Evolutionary conservation across 306 rosid species (phyloP).

Genomic region (Quercus rubra): DNA sequence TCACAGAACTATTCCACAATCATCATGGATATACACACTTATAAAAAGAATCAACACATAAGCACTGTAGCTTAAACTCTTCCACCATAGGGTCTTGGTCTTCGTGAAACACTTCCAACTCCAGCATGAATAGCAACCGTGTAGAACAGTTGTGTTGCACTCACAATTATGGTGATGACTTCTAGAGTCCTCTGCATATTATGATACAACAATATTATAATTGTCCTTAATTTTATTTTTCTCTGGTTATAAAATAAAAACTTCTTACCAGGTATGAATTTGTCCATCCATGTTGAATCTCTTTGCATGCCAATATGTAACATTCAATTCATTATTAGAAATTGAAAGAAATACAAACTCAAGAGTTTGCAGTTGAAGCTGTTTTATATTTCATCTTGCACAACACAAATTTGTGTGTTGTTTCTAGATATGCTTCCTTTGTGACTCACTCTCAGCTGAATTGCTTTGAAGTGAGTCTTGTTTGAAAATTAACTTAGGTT

Average conservation of each 20-base stretch:
- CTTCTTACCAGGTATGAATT: slow-evolving; percentile 62
- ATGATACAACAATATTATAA: neutral
- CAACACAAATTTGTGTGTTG: too few species aligned
- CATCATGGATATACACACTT: neutral
- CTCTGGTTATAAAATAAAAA: neutral
- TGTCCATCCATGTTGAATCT: slow-evolving; percentile 82
- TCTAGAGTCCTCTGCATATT: slow-evolving; percentile 66
- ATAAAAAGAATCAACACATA: neutral
- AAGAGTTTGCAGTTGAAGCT: too few species aligned
- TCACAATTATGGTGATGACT: slow-evolving; percentile 59
- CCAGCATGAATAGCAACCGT: slow-evolving; percentile 59
- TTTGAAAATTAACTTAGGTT: too few species aligned
- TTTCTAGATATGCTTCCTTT: too few species aligned
- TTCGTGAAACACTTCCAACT: slow-evolving; percentile 28
- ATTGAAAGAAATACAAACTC: too few species aligned
- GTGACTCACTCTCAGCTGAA: too few species aligned
- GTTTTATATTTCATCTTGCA: too few species aligned
- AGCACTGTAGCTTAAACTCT: slow-evolving; percentile 27
- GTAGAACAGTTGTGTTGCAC: slow-evolving; percentile 69
- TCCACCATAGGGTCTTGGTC: neutral
- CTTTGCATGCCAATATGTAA: slow-evolving; percentile 66
- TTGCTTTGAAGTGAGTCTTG: too few species aligned
- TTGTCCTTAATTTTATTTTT: neutral
- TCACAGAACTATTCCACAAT: neutral
- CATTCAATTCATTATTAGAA: too few species aligned